Percentiles rank a stretch among this genome's conserved stretches.
phyloP scores from a whole-genome alignment of 768 basidiomycete genomes.

The Agaricus blazei region DNA sequence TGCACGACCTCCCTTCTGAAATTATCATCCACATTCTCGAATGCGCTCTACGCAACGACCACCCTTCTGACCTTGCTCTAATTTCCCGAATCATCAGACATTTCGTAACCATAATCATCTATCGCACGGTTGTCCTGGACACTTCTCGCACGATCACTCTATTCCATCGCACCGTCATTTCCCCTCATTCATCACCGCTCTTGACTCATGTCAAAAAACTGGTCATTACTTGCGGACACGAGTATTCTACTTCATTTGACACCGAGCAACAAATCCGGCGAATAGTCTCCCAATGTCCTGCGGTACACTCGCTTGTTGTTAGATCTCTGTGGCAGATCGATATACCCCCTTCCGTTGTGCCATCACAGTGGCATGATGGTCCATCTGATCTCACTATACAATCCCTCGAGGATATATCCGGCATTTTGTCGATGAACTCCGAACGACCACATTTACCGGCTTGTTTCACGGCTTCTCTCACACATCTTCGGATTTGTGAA shows the following conservation, averaged over 20 bases:
- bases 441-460: slow-evolving; percentile 1
- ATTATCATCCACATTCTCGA: slow-evolving; percentile 32
- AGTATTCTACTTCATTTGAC: slow-evolving; percentile 7
- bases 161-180: slow-evolving; percentile 29
- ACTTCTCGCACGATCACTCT: slow-evolving; percentile 22
- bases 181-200: slow-evolving; percentile 21
- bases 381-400: slow-evolving; percentile 24
- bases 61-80: slow-evolving; percentile 25
- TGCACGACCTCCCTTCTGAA: slow-evolving; percentile 33
- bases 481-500: slow-evolving; percentile 35
- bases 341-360: slow-evolving; percentile 11
- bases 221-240: slow-evolving; percentile 26
- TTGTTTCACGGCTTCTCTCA: slow-evolving; percentile 20
- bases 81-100: slow-evolving; percentile 24
- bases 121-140: slow-evolving; percentile 33
- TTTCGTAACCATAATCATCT: slow-evolving; percentile 30
- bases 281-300: slow-evolving; percentile 29
- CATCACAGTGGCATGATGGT: slow-evolving; percentile 3
- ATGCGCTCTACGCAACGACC: slow-evolving; percentile 22
- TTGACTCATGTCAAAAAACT: slow-evolving; percentile 29
- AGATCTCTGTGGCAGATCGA: slow-evolving; percentile 19
- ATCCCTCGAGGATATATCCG: slow-evolving; percentile 17
- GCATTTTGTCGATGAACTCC: slow-evolving; percentile 4
- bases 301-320: slow-evolving; percentile 24
- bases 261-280: slow-evolving; percentile 17